Evolutionary conservation across 164 flowering plant genomes (phyloP), one percentile per base, ranked within the genome.

Genomic region (Akebia trifoliata): DNA sequence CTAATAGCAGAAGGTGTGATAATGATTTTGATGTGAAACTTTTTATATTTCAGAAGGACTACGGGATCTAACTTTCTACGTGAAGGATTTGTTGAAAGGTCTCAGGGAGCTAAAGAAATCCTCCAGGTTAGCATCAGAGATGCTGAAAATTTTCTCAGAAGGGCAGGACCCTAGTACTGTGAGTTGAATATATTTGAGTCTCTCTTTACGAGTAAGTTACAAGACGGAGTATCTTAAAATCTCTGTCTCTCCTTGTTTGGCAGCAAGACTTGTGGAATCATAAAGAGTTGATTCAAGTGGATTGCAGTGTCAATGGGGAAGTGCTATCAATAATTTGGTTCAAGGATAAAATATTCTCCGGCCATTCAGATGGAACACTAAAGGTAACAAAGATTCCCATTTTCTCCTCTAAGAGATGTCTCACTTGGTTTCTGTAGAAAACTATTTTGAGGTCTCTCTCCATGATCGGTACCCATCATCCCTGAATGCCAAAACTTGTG

Each of bases 351-450:
- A 78, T 83, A 49, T 81, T 80, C 66, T 84, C 92, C 34, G 92
- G 96, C 42, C 96, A 85, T 69, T 73, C 90, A 51, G 92, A 87
- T 72, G 96, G 96, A 58, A 77, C 82, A 24, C 76, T 87, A 42
- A 87, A 85, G 83, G 95, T 87, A 30, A 43, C 35, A 14, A 40
- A n/a, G 20, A n/a, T 54, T 46, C 26, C 18, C 8, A 8, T 12
- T 32, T 38, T 24, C 30, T 49, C 2, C 11, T 29, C 28, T 12
- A 14, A 26, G 14, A n/a, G 11, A 26, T 29, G 10, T 29, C 1
- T n/a, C n/a, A n/a, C n/a, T n/a, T n/a, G n/a, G n/a, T n/a, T n/a
- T n/a, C n/a, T n/a, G n/a, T n/a, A n/a, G n/a, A n/a, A n/a, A n/a
- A n/a, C n/a, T n/a, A n/a, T n/a, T n/a, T n/a, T n/a, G n/a, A n/a